Conservation (phyloP, 495 filamentous ascomycete species). For the Penicillium samsonianum region DNA sequence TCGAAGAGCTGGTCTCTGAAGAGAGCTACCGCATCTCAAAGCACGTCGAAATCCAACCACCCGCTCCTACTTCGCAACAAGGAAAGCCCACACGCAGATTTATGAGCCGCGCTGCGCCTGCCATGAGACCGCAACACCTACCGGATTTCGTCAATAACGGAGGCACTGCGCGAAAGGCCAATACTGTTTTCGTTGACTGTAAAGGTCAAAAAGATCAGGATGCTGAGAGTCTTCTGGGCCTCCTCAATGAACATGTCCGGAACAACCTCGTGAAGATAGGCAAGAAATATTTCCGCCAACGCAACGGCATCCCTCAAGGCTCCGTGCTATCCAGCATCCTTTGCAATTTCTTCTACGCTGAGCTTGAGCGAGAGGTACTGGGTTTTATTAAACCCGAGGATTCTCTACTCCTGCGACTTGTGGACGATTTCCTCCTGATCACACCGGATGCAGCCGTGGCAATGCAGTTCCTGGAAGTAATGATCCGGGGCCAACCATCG, state of each 20-base stretch:
- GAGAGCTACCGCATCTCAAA: slow-evolving; percentile 70
- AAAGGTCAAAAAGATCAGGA: slow-evolving; percentile 53
- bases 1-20: slow-evolving; percentile 63
- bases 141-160: slow-evolving; percentile 53
- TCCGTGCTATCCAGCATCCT: slow-evolving; percentile 81
- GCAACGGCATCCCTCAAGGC: slow-evolving; percentile 87
- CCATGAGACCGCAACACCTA: slow-evolving; percentile 54
- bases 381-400: slow-evolving; percentile 61
- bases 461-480: slow-evolving; percentile 67
- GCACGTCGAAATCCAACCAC: slow-evolving; percentile 67
- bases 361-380: slow-evolving; percentile 71
- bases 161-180: slow-evolving; percentile 44
- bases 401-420: slow-evolving; percentile 73
- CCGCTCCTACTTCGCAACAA: slow-evolving; percentile 11
- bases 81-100: slow-evolving; percentile 63
- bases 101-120: slow-evolving; percentile 57
- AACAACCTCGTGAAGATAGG: slow-evolving; percentile 86
- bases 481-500: slow-evolving; percentile 73
- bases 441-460: slow-evolving; percentile 68
- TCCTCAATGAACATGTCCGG: slow-evolving; percentile 75
- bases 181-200: slow-evolving; percentile 74
- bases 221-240: slow-evolving; percentile 60
- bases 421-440: slow-evolving; percentile 92
- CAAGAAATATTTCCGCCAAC: slow-evolving; percentile 87
- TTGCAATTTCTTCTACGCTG: slow-evolving; percentile 93